These are phyloP conservation scores for Quercus lobata DNA, from an alignment of 331 rosid species.

Conservation along the genomic window DNA sequence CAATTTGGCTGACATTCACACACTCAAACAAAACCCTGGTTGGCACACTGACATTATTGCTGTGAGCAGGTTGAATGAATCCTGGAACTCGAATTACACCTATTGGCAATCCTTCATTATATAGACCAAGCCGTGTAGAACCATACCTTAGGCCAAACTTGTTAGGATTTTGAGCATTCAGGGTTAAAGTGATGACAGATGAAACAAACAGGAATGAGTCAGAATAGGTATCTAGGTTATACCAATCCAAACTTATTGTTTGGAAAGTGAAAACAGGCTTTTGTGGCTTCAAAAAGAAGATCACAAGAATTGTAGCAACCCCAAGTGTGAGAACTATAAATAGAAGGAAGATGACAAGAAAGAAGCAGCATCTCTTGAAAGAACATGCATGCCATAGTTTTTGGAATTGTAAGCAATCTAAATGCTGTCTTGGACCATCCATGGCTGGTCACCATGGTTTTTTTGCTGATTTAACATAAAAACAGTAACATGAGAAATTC, in stretches of 20 bases:
- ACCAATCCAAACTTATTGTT: constrained; percentile 26
- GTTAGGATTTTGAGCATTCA: constrained; percentile 39
- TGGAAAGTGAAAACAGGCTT: constrained; percentile 29
- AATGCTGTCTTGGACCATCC: constrained; percentile 21
- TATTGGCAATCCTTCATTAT: constrained; percentile 24
- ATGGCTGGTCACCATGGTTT: constrained; percentile 7
- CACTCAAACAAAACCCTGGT: constrained; percentile 33
- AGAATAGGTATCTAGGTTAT: constrained; percentile 16
- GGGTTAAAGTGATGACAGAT: constrained; percentile 32
- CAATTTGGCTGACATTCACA: constrained; percentile 29
- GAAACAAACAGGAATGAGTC: constrained; percentile 25
- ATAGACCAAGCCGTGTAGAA: constrained; percentile 39
- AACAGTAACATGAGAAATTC: background rate
- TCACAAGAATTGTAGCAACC: constrained; percentile 11
- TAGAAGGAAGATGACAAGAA: constrained; percentile 19
- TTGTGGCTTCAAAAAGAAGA: constrained; percentile 36
- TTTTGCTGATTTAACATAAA: background rate
- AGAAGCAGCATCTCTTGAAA: constrained; percentile 26
- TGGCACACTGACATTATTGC: constrained; percentile 31
- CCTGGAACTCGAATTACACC: constrained; percentile 48
- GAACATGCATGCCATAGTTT: constrained; percentile 19
- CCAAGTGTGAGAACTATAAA: constrained; percentile 18
- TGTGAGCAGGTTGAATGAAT: constrained; percentile 56
- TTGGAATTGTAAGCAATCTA: background rate
- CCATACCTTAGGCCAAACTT: constrained; percentile 35